Conservation (phyloP, 768 basidiomycete genomes). For the Leucosporidium yakuticum region DNA sequence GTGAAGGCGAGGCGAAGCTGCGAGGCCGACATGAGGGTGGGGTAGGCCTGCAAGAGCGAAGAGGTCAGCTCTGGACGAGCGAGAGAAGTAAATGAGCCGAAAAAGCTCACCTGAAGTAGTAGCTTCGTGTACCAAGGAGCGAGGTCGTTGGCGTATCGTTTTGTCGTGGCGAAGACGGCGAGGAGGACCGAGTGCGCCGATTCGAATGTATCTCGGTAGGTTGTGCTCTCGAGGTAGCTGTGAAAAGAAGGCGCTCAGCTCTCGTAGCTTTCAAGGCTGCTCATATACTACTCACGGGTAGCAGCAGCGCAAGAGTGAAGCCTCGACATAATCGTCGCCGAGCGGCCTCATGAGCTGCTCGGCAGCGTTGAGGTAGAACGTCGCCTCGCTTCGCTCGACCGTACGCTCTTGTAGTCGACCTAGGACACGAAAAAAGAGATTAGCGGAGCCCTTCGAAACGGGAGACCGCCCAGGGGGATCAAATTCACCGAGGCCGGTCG, state of each 20-base stretch:
- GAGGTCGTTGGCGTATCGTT: conserved; percentile 52
- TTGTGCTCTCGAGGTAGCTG: conserved; percentile 58
- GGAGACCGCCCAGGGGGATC: too few relatives aligned
- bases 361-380: conserved; percentile 65
- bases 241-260: conserved; percentile 6
- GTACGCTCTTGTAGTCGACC: conserved; percentile 12
- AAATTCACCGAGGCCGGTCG: background rate
- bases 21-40: conserved; percentile 55
- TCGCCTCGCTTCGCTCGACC: conserved; percentile 46
- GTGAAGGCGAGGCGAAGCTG: conserved; percentile 71
- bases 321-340: conserved; percentile 52
- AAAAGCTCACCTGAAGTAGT: conserved; percentile 58
- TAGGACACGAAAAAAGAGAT: too few relatives aligned
- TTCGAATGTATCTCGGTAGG: conserved; percentile 71
- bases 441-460: background rate
- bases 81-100: background rate
- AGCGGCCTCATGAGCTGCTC: conserved; percentile 70
- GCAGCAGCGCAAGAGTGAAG: conserved; percentile 57
- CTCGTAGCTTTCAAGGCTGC: conserved; percentile 8
- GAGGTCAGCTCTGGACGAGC: conserved; percentile 54
- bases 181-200: conserved; percentile 78
- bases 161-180: conserved; percentile 61
- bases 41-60: conserved; percentile 34
- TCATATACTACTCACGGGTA: conserved; percentile 53
- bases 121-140: conserved; percentile 68